These are phyloP conservation scores for Candolleomyces eurysporus DNA, from an alignment of 768 basidiomycete species.

Conservation along the genomic window DNA sequence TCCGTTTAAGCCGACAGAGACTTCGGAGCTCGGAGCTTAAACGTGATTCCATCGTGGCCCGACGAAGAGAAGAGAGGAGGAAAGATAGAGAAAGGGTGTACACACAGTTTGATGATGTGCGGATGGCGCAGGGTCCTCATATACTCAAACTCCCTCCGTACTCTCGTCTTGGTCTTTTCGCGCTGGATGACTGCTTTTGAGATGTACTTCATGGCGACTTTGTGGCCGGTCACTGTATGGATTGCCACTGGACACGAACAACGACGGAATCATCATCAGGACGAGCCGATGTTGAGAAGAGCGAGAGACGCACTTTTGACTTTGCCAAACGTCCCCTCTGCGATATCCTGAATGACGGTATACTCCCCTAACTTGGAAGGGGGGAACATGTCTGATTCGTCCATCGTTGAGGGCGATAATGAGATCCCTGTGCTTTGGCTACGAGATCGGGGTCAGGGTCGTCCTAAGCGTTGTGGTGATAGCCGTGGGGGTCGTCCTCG, in stretches of 20 bases:
- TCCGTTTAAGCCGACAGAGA: background rate
- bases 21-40: background rate
- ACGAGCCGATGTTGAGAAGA: slow-evolving; percentile 2
- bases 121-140: slow-evolving; percentile 92
- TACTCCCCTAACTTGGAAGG: slow-evolving; percentile 88
- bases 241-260: slow-evolving; percentile 66
- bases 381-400: slow-evolving; percentile 36
- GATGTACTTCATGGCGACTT: slow-evolving; percentile 97
- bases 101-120: slow-evolving; percentile 96
- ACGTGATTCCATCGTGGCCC: too few relatives aligned
- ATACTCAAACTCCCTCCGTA: slow-evolving; percentile 95
- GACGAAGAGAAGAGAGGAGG: too few relatives aligned
- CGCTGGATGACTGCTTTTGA: slow-evolving; percentile 91
- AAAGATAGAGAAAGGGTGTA: slow-evolving; percentile 6
- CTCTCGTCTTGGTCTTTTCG: slow-evolving; percentile 88
- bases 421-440: background rate
- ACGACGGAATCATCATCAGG: slow-evolving; percentile 7
- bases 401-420: slow-evolving; percentile 24
- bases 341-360: slow-evolving; percentile 82
- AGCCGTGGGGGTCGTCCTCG: too few relatives aligned
- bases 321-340: slow-evolving; percentile 97
- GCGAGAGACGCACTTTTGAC: slow-evolving; percentile 81
- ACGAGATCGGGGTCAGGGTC: too few relatives aligned
- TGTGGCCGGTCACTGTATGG: slow-evolving; percentile 92
- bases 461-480: too few relatives aligned